Base-by-base conservation (phyloP, 805 yeast species). In the Candida nonsorbophila region DNA sequence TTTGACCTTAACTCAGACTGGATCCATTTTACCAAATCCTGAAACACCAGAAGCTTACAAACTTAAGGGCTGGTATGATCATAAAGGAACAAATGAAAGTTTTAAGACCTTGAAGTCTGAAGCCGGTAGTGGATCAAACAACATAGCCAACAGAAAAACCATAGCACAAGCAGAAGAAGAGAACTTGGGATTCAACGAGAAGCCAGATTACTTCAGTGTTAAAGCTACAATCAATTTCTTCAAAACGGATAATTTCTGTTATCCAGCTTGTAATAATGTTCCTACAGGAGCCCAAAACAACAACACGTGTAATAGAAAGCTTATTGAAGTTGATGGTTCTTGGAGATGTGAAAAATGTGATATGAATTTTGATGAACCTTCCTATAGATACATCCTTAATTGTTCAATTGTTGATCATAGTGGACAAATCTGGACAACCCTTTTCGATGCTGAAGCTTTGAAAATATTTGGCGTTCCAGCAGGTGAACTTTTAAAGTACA, bases 341-440 rank as follows among this genome's bases (percentile, higher is more conserved):
- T 88, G 95, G 95, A 76, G 94, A 55, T 92, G 98, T 66, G 97
- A 88, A 53, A 82, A 81, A 53, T 88, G 97, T 69, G 80, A 84
- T 45, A 64, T 72, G 32, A 73, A 72, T 38, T 79, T 74, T 49
- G 66, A 71, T 2, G 69, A 67, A 26, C 97, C 97, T 12, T 62
- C 69, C 27, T 79, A 84, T 62, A 74, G 97, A 53, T 92, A 84
- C 44, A 77, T 87, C 30, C 55, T 90, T 44, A 79, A 81, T n/a
- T 54, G 77, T 25, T 74, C 85, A 3, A 72, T 87, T n/a, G 69
- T 78, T 47, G 98, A 92, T 55, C 66, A 68, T 42, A 72, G 94
- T 4, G 94, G 88, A 13, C 87, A 83, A 53, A 52, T 87, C 36
- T 87, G 96, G 94, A 61, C 84, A 18, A 81, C 94, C 1, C 63